Base-by-base conservation (phyloP, 202 grass and related monocot species). In the Cymbopogon flexuosus region DNA sequence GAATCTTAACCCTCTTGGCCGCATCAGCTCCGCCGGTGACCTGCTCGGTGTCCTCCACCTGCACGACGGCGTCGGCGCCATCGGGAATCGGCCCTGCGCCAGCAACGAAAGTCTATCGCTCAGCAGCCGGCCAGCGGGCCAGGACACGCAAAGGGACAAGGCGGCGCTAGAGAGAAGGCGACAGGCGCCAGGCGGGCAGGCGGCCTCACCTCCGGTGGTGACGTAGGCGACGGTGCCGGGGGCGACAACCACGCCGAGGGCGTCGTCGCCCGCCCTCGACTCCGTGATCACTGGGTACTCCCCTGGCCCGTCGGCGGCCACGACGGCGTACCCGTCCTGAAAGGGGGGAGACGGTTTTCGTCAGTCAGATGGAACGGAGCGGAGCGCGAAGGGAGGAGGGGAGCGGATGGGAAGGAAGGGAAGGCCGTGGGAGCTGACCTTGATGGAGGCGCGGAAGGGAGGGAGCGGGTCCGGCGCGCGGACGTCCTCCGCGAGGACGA, bases 301-400 rank as follows among this genome's bases (percentile, higher is more conserved):
- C 49, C 90, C 92, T 0, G 92, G 92, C 35, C 92, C 92, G 52
- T 95, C 96, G n/a, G 88, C 37, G 34, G 96, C 86, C 75, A 95
- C 87, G 16, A 98, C 92, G 34, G 88, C 92, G 85, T 91, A 98
- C 18, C 92, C 96, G 45, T 98, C 95, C 95, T 97, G 85, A 74
- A 66, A 14, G 39, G 39, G 4, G 59, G 31, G 16, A 11, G 21
- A 4, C 6, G 51, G 5, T 21, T 33, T 15, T 23, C 10, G 5
- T 71, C 52, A 46, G 22, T 14, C 22, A 4, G 24, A 29, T 59
- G 22, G 11, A 12, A 43, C 41, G 41, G 0, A 39, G 13, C 5
- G 18, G 6, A 42, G 39, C 15, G 58, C 54, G 36, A 2, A 57
- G 5, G 14, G 13, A 5, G 43, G 41, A 12, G 9, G 2, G 1